Conservation (phyloP, 371 early-diverging fungal genomes). For the Parasitella parasitica region DNA sequence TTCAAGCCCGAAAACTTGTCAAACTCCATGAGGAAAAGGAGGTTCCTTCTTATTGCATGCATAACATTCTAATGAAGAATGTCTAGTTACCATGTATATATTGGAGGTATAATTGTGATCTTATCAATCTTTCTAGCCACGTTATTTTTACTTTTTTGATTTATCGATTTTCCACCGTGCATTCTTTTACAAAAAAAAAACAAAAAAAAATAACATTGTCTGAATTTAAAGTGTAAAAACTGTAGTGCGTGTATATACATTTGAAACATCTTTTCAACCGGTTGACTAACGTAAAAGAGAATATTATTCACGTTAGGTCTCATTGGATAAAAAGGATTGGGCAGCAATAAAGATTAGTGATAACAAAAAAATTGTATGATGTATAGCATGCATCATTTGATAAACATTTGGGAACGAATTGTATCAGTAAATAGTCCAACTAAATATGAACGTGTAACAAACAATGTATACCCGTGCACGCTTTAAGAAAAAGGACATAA, state of each 20-base stretch:
- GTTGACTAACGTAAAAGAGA: not conserved
- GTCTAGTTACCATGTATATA: too few species aligned
- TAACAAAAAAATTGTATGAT: not conserved
- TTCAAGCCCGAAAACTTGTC: conserved; percentile 1
- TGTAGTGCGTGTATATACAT: not conserved
- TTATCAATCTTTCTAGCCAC: not conserved
- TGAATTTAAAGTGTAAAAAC: too few species aligned
- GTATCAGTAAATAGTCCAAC: not conserved
- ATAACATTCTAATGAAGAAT: too few species aligned
- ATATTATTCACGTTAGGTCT: not conserved
- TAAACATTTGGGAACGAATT: not conserved
- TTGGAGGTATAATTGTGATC: not conserved
- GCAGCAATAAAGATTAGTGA: not conserved
- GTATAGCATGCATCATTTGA: not conserved
- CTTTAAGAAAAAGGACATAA: not conserved
- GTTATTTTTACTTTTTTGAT: not conserved
- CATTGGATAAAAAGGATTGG: not conserved
- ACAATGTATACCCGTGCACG: not conserved
- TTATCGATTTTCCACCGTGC: not conserved
- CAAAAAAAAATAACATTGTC: too few species aligned
- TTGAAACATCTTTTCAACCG: not conserved
- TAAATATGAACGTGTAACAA: not conserved
- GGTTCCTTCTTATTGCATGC: not conserved
- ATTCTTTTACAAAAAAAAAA: too few species aligned
- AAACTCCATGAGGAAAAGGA: not conserved